A percentile compares a stretch with the other conserved stretches of the same genome.
Evolutionary conservation across 2,329 filamentous ascomycete species (phyloP).

Genomic region (Lecanoromycetidae sp.): DNA sequence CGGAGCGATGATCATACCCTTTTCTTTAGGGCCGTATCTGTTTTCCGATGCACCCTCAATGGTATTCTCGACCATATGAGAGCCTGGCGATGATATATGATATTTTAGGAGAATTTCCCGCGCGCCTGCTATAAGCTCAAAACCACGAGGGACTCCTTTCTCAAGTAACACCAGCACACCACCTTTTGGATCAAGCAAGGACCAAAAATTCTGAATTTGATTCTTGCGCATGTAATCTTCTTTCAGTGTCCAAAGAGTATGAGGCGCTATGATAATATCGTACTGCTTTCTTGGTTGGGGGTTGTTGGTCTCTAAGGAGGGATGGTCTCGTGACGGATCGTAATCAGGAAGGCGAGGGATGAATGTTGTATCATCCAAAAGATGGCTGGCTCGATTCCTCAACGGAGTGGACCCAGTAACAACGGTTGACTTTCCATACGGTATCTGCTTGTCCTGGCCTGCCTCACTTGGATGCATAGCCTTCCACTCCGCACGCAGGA

Average conservation of each 20-base stretch:
- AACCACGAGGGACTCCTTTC: slow-evolving; percentile 82
- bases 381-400: slow-evolving; percentile 58
- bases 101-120: slow-evolving; percentile 66
- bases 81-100: slow-evolving; percentile 54
- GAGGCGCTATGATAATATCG: slow-evolving; percentile 81
- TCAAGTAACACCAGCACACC: slow-evolving; percentile 80
- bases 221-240: slow-evolving; percentile 67
- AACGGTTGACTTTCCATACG: slow-evolving; percentile 65
- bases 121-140: slow-evolving; percentile 80
- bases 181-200: slow-evolving; percentile 66
- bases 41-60: slow-evolving; percentile 28
- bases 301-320: slow-evolving; percentile 46
- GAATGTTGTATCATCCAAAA: slow-evolving; percentile 84
- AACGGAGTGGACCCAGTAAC: slow-evolving; percentile 64
- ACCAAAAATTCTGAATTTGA: slow-evolving; percentile 81
- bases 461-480: slow-evolving; percentile 40
- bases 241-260: slow-evolving; percentile 63
- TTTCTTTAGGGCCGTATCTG: slow-evolving; percentile 35
- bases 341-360: slow-evolving; percentile 86
- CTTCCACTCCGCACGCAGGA: slow-evolving; percentile 72
- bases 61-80: slow-evolving; percentile 30
- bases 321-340: slow-evolving; percentile 48
- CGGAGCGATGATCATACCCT: slow-evolving; percentile 49
- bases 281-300: slow-evolving; percentile 59
- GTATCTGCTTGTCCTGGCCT: slow-evolving; percentile 25